Conservation (phyloP, 257 asterid genomes). For the Ehretia macrophylla region DNA sequence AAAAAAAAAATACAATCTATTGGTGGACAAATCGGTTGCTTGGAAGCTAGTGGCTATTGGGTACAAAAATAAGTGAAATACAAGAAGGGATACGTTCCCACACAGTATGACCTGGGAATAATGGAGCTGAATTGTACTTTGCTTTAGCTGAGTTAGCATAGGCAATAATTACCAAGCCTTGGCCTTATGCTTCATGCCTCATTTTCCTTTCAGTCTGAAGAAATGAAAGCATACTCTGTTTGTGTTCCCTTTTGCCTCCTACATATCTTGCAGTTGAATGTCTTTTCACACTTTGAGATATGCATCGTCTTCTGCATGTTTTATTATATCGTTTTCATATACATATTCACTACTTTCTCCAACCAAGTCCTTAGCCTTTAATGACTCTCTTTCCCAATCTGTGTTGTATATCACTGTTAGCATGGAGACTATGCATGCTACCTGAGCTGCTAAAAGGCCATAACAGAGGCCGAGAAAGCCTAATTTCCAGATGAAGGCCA, state of each 20-base stretch:
- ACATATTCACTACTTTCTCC: slow-evolving; percentile 42
- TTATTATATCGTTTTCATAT: slow-evolving; percentile 35
- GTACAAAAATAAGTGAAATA: background rate
- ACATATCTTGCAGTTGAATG: slow-evolving; percentile 2
- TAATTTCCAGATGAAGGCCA: slow-evolving; percentile 60
- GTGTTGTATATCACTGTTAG: slow-evolving; percentile 53
- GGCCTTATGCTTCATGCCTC: background rate
- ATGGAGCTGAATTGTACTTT: too few species aligned
- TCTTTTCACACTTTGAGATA: slow-evolving; percentile 24
- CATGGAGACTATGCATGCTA: slow-evolving; percentile 68
- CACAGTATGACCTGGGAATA: too few species aligned
- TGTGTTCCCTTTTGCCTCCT: slow-evolving; percentile 13
- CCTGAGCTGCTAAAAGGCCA: slow-evolving; percentile 91
- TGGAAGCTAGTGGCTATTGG: background rate
- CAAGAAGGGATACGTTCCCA: background rate
- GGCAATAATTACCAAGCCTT: background rate
- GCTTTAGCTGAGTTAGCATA: background rate
- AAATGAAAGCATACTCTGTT: background rate
- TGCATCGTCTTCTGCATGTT: slow-evolving; percentile 45
- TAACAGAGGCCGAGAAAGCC: slow-evolving; percentile 84
- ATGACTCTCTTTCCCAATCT: slow-evolving; percentile 79
- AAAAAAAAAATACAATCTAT: background rate
- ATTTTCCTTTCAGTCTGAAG: background rate
- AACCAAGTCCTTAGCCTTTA: slow-evolving; percentile 62
- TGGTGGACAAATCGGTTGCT: background rate